Conservation (phyloP, 192 early-diverging fungal species). For the Chytriomyces sp. region DNA sequence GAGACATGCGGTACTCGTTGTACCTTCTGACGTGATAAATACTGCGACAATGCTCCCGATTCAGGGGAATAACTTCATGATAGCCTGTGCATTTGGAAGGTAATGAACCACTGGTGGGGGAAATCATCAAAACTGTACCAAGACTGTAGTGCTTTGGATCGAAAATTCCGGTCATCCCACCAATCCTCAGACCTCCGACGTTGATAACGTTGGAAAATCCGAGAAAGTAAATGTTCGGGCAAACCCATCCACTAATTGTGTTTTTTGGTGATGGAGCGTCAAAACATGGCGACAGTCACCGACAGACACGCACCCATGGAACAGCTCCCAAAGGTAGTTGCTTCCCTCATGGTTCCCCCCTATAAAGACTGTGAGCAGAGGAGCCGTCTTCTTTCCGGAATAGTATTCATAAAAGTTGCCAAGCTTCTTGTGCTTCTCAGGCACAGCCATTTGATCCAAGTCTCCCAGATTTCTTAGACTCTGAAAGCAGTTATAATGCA, state of each 20-base stretch:
- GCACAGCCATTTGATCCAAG: conserved; percentile 78
- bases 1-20: conserved; percentile 76
- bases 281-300: conserved; percentile 9
- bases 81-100: no score
- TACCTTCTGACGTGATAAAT: conserved; percentile 88
- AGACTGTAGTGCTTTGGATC: conserved; percentile 48
- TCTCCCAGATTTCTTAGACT: conserved; percentile 84
- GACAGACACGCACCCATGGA: conserved; percentile 32
- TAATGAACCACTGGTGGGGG: not conserved
- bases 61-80: conserved; percentile 80
- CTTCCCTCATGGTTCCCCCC: conserved; percentile 99
- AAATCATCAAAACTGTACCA: not conserved
- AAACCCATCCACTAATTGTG: conserved; percentile 94
- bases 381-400: conserved; percentile 74
- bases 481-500: conserved; percentile 30
- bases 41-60: conserved; percentile 59
- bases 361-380: conserved; percentile 90
- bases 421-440: conserved; percentile 79
- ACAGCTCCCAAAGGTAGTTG: conserved; percentile 94
- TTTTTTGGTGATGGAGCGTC: conserved; percentile 45
- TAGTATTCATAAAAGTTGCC: conserved; percentile 96
- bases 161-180: conserved; percentile 92
- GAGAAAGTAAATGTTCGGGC: conserved; percentile 90
- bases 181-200: conserved; percentile 88
- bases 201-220: conserved; percentile 85